Evolutionary conservation across 2,329 filamentous ascomycete genomes (phyloP).

Genomic region (Alternaria sp.): DNA sequence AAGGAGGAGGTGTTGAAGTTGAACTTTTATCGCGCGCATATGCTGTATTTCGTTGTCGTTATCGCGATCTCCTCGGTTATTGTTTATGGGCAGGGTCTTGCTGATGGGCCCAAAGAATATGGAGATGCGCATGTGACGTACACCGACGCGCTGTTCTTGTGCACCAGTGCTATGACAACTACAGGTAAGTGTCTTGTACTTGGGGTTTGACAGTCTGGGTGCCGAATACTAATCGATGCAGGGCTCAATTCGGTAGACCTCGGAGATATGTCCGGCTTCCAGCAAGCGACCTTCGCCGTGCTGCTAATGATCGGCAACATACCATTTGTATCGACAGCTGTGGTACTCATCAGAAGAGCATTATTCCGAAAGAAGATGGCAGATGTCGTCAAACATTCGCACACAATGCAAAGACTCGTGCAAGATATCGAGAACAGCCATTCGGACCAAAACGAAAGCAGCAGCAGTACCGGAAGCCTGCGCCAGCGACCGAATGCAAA

Average conservation of each 20-base stretch:
- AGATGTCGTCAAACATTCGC: constrained; percentile 35
- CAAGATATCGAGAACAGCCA: constrained; percentile 32
- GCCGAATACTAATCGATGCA: constrained; percentile 4
- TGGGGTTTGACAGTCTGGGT: too few relatives aligned
- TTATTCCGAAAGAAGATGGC: constrained; percentile 37
- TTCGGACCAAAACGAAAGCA: constrained; percentile 1
- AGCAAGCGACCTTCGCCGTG: constrained; percentile 36
- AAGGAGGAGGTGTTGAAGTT: constrained; percentile 21
- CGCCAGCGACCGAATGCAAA: constrained; percentile 2
- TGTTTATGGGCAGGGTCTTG: constrained; percentile 37
- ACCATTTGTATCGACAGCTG: constrained; percentile 38
- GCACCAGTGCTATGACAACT: constrained; percentile 41
- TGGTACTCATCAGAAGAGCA: constrained; percentile 34
- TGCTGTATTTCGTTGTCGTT: constrained; percentile 39
- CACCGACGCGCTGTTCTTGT: constrained; percentile 36
- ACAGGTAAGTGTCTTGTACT: constrained; percentile 27
- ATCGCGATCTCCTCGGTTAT: constrained; percentile 36
- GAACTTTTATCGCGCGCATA: constrained; percentile 37
- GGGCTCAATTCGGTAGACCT: constrained; percentile 37
- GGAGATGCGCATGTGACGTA: constrained; percentile 28
- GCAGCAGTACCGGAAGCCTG: constrained; percentile 11
- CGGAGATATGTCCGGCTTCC: constrained; percentile 32
- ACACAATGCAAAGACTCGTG: constrained; percentile 30
- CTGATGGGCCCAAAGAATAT: constrained; percentile 28
- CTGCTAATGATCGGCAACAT: constrained; percentile 40